Evolutionary conservation across 164 flowering plant genomes (phyloP), one percentile per base, ranked within the genome.

Genomic region (Echeveria elegans): DNA sequence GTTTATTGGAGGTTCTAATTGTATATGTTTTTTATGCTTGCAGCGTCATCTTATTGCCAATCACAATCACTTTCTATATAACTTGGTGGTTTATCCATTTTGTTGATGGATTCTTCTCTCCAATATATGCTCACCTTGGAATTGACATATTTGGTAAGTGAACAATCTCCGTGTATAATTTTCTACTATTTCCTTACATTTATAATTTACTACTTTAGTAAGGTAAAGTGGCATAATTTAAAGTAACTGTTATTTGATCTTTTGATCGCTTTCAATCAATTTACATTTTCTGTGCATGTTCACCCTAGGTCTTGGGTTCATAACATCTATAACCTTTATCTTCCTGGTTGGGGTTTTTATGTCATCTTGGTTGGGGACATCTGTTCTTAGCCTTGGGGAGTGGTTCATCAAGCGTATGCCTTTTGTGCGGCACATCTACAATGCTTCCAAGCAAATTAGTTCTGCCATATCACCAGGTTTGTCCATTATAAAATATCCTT

Each of bases 21-120:
- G 26, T 50, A 5, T 3, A 50, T 4, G 24, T 1, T n/a, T 50
- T 1, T 1, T 0, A 6, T 50, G 36, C 16, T 72, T 84, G 87
- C 88, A 88, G 93, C 75, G 93, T 88, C 70, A 88, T 88, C 75
- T 76, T 88, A 34, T 81, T 88, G 68, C 93, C 93, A 26, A 88
- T 88, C 62, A 88, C 90, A 26, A 79, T 88, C 72, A 88, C 93
- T 59, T 88, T 88, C 79, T 88, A 84, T 66, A 78, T 85, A 63
- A 88, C 93, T 1, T 88, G 90, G 90, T 88, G 93, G 93, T 88
- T 88, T 73, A 84, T 88, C 66, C 89, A 84, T 77, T 88, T 85
- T 73, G 88, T 84, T 73, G 90, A 86, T 79, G 82, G 90, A 1
- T 86, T 86, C 69, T 84, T 86, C 84, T 82, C 93, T 68, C 93